A percentile compares a stretch with the other conserved stretches of the same genome.
These are phyloP conservation scores for Clavispora carvajalis DNA, from an alignment of 805 yeast genomes.

Conservation along the genomic window DNA sequence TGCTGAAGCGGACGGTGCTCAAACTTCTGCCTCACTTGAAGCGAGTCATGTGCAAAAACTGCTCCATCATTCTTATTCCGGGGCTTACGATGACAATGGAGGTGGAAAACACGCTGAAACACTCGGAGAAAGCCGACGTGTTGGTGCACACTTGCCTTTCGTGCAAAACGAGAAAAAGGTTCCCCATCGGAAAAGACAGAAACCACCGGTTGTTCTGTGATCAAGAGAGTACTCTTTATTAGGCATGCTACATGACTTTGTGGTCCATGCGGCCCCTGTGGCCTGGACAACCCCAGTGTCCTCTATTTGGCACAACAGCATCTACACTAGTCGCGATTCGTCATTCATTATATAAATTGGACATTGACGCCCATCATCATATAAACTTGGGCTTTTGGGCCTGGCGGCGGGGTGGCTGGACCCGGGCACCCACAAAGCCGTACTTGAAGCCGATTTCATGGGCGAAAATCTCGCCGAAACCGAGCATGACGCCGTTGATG, in stretches of 20 bases:
- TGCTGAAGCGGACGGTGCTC: constrained; percentile 63
- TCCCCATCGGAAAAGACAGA: constrained; percentile 56
- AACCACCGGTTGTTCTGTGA: constrained; percentile 46
- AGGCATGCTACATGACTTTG: too few relatives aligned
- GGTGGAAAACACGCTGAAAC: constrained; percentile 39
- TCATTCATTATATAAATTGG: neutral
- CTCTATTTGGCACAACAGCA: too few relatives aligned
- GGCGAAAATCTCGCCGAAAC: constrained; percentile 92
- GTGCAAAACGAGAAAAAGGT: constrained; percentile 54
- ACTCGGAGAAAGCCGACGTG: constrained; percentile 35
- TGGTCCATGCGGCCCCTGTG: too few relatives aligned
- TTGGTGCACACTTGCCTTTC: constrained; percentile 42
- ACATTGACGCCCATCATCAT: neutral
- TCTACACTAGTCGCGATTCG: too few relatives aligned
- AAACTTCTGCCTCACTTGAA: constrained; percentile 62
- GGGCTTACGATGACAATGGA: constrained; percentile 38
- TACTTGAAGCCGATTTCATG: constrained; percentile 83
- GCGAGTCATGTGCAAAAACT: constrained; percentile 63
- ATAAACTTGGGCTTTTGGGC: neutral
- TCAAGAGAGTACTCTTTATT: constrained; percentile 7
- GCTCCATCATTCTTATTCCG: constrained; percentile 48
- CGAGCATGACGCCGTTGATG: constrained; percentile 90
- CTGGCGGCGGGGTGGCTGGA: constrained; percentile 31
- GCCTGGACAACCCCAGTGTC: too few relatives aligned
- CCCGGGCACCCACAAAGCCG: constrained; percentile 72